Base-by-base conservation (phyloP, 2,329 filamentous ascomycete genomes). In the Epichloe uncinata region DNA sequence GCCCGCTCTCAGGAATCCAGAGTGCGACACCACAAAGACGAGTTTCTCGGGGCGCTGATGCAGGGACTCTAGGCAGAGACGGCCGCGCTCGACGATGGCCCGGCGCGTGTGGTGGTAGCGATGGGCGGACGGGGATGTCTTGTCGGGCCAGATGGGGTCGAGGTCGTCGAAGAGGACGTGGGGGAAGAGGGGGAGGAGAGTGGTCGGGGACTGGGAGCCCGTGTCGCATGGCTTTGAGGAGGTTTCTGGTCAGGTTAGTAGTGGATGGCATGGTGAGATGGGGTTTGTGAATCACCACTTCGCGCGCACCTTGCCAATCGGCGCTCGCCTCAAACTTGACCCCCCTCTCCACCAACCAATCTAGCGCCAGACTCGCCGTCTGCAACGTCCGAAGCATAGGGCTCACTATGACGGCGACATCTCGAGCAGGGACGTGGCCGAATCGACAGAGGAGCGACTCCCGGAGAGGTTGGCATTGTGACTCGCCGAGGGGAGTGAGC, bases 311-410 rank as follows among this genome's bases (percentile, higher is more conserved):
- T 69, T 85, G 82, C 82, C 82, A 85, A 49, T 72, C 71, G 4
- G 82, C 79, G 57, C 79, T 72, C 1, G 77, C 74, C 45, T 75
- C 64, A 22, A 84, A 69, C 43, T 69, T 71, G 18, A 81, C 66
- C 1, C 76, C 77, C 42, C 63, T 65, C 18, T 75, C 70, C 45
- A 79, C 67, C 43, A 85, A 66, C 72, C 75, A 83, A 55, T 75
- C 73, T 1, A 85, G 66, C 0, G 74, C 73, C 8, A 75, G 67
- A 41, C 74, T 66, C 1, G 81, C 75, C 2, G 82, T 85, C 63
- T 86, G 78, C 33, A 85, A 67, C 2, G 81, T 84, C 33, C 82
- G 72, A 15, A 72, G 69, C 78, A 85, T 82, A 1, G 82, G 78
- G 58, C 79, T 84, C 45, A 78, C 75, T 34, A 86, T 60, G 48